Base-by-base conservation (phyloP, 179 eudicot species). In the Vitellaria paradoxa region DNA sequence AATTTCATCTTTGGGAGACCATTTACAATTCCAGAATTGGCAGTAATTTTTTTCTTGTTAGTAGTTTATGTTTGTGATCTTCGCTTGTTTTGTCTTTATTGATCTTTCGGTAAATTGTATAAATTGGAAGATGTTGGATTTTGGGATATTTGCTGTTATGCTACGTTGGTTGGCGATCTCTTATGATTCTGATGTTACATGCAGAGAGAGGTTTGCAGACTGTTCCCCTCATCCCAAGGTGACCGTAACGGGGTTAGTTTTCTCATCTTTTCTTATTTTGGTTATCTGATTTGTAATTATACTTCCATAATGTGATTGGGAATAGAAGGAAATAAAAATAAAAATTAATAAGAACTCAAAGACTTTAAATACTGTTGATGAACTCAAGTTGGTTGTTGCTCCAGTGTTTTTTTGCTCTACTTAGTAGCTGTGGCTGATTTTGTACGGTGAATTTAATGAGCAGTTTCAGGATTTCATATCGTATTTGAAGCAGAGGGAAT, bases 211-310 rank as follows among this genome's bases (percentile, higher is more conserved):
- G 90, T 96, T 45, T 96, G 99, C 80, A 83, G 83, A 89, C 86
- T 96, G 86, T 88, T 89, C 68, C 99, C 99, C 42, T 87, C 89
- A 46, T 84, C 97, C 42, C 81, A 87, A 78, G 90, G 88, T 76
- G 99, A 96, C 86, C 86, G 86, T 61, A 94, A 94, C 89, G 98
- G 99, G 65, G 99, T 96, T 91, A 91, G 99, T 90, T 55, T 24
- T 83, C 56, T 65, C 49, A 21, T 75, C 45, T 7, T 63, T 15
- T 30, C 55, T 57, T 68, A 57, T 26, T 50, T 24, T 64, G 0
- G 71, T 65, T 60, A 50, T 56, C 55, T 68, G 6, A 13, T 17
- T 21, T 45, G 60, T 47, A n/a, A 63, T 30, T 66, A 24, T 62
- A 18, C 42, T 47, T 63, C 20, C 10, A 14, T 8, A 2, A 12